Percentiles rank a stretch among this genome's conserved stretches.
Conservation (phyloP, 1,284 basidiomycete species). For the Phenoliferia sp. region DNA sequence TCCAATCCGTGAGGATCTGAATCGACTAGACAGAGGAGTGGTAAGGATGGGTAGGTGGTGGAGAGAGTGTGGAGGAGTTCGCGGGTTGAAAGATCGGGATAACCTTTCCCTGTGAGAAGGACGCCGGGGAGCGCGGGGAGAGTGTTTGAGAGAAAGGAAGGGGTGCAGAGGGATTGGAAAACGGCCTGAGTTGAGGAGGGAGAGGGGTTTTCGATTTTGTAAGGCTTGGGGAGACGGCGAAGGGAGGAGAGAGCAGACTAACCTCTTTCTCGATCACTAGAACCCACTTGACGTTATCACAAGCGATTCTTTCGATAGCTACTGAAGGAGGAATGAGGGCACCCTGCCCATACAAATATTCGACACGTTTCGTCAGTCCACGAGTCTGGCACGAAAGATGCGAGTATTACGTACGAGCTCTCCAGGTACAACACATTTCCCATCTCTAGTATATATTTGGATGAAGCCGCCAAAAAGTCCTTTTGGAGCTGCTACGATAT, state of each 20-base stretch:
- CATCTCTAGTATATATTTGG: conserved; percentile 55
- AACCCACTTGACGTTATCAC: conserved; percentile 63
- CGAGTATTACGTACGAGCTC: background rate
- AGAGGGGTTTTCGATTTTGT: background rate
- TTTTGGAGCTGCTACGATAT: conserved; percentile 80
- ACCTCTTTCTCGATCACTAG: conserved; percentile 90
- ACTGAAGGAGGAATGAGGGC: conserved; percentile 69
- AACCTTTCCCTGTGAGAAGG: conserved; percentile 83
- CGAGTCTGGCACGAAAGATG: background rate
- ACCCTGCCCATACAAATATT: conserved; percentile 56
- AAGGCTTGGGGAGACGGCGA: background rate
- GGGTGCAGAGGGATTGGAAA: conserved; percentile 70
- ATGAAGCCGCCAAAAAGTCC: conserved; percentile 72
- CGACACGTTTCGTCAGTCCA: background rate
- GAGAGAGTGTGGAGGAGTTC: conserved; percentile 69
- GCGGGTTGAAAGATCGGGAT: conserved; percentile 82
- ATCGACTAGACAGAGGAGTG: conserved; percentile 75
- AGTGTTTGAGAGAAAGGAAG: conserved; percentile 51
- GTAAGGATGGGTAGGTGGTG: conserved; percentile 58
- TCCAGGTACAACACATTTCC: conserved; percentile 47
- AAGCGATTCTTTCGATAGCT: conserved; percentile 58
- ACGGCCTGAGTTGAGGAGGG: conserved; percentile 61
- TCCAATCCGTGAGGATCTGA: conserved; percentile 75
- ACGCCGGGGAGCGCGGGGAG: conserved; percentile 54
- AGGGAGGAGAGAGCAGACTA: conserved; percentile 19